Conservation (phyloP, 768 basidiomycete genomes). For the Boletus barrowsii region DNA sequence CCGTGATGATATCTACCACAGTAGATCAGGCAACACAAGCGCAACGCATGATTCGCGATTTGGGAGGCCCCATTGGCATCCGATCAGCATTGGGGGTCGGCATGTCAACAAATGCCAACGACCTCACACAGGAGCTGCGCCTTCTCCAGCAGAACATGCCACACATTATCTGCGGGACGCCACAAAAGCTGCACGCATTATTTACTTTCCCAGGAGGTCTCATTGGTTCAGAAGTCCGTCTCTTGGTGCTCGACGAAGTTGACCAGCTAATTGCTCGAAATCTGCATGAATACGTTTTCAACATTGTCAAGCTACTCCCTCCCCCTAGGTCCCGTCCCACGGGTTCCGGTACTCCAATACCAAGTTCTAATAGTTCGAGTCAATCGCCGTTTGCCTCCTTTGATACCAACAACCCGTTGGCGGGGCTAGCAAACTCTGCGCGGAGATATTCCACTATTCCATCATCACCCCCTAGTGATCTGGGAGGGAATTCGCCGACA, state of each 20-base stretch:
- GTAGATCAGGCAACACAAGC: conserved; percentile 99
- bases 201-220: conserved; percentile 81
- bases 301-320: conserved; percentile 91
- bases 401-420: conserved; percentile 39
- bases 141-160: conserved; percentile 88
- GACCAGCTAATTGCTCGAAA: conserved; percentile 98
- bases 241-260: conserved; percentile 95
- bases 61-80: conserved; percentile 91
- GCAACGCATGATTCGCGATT: conserved; percentile 89
- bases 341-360: conserved; percentile 34
- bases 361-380: conserved; percentile 30
- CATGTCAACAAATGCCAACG: conserved; percentile 57
- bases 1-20: conserved; percentile 94
- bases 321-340: conserved; percentile 69
- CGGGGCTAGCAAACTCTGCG: conserved; percentile 36
- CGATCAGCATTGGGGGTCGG: conserved; percentile 88
- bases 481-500: conserved; percentile 28
- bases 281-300: conserved; percentile 91
- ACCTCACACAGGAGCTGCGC: conserved; percentile 72
- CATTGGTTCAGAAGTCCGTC: conserved; percentile 78
- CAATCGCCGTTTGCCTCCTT: conserved; percentile 46
- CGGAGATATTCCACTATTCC: conserved; percentile 62
- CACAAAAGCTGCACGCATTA: conserved; percentile 91
- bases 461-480: conserved; percentile 43
- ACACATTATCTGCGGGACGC: conserved; percentile 95